Percentiles rank a stretch among this genome's conserved stretches.
Conservation (phyloP, 352 stramenopile species). For the Blastocystis sp. region DNA sequence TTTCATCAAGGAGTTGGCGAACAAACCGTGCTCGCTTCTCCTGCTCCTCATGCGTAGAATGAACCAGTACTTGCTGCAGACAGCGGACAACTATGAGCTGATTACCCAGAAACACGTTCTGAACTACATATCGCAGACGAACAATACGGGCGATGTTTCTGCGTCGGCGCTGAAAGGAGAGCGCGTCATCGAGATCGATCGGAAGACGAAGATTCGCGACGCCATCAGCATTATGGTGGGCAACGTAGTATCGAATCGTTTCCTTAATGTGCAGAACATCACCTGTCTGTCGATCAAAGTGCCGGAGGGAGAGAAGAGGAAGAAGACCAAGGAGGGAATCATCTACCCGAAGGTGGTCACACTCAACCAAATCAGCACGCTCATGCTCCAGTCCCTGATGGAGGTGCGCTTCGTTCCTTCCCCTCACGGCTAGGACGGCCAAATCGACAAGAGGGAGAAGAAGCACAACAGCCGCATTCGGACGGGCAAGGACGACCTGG, state of each 20-base stretch:
- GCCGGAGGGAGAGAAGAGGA: neutral
- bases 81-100: conserved; percentile 28
- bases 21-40: neutral
- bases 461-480: too few relatives aligned
- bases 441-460: neutral
- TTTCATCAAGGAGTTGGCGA: conserved; percentile 40
- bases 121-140: conserved; percentile 12
- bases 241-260: neutral
- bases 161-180: neutral
- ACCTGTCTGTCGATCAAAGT: conserved; percentile 29
- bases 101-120: conserved; percentile 51
- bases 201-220: conserved; percentile 25
- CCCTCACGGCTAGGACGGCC: neutral
- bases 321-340: neutral
- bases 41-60: neutral
- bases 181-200: neutral
- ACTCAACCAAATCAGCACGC: conserved; percentile 28
- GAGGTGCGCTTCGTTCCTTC: neutral
- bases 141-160: conserved; percentile 24
- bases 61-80: conserved; percentile 19
- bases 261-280: conserved; percentile 7
- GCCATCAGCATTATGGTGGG: conserved; percentile 35
- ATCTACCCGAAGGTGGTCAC: conserved; percentile 61
- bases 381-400: conserved; percentile 28
- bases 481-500: too few relatives aligned